These are phyloP conservation scores for Cryphonectria japonica DNA, from an alignment of 2,329 filamentous ascomycete species.

Conservation along the genomic window DNA sequence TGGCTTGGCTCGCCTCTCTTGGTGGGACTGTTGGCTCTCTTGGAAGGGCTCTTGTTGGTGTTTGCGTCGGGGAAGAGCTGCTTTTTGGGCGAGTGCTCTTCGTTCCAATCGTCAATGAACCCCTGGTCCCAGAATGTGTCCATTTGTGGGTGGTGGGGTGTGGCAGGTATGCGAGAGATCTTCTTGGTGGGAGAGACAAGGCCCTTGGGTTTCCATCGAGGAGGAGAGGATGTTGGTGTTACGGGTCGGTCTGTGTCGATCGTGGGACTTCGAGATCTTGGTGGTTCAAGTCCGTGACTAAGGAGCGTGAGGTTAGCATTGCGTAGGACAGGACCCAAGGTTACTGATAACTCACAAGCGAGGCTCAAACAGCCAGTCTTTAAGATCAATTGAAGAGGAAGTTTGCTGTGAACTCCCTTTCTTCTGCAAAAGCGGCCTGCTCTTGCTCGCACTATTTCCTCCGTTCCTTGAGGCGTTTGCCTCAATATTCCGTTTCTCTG, in stretches of 20 bases:
- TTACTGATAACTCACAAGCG: conserved; percentile 12
- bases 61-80: conserved; percentile 36
- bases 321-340: background rate
- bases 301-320: conserved; percentile 10
- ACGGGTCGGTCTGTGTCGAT: conserved; percentile 9
- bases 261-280: background rate
- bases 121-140: conserved; percentile 65
- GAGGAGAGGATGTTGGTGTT: conserved; percentile 26
- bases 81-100: conserved; percentile 58
- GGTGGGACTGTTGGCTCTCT: conserved; percentile 37
- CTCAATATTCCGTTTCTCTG: conserved; percentile 11
- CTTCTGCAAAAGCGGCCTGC: background rate
- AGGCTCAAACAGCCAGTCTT: conserved; percentile 8
- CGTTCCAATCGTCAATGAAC: conserved; percentile 66
- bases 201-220: conserved; percentile 11
- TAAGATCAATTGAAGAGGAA: conserved; percentile 4
- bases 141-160: conserved; percentile 56
- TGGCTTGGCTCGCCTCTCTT: conserved; percentile 35
- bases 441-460: background rate
- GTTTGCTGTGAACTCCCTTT: background rate
- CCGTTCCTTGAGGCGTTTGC: background rate
- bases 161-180: conserved; percentile 52
- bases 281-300: conserved; percentile 9
- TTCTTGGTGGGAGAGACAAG: conserved; percentile 42
- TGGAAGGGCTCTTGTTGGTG: conserved; percentile 36